Conservation (phyloP, 768 basidiomycete genomes). For the Rhodotorula taiwanensis region DNA sequence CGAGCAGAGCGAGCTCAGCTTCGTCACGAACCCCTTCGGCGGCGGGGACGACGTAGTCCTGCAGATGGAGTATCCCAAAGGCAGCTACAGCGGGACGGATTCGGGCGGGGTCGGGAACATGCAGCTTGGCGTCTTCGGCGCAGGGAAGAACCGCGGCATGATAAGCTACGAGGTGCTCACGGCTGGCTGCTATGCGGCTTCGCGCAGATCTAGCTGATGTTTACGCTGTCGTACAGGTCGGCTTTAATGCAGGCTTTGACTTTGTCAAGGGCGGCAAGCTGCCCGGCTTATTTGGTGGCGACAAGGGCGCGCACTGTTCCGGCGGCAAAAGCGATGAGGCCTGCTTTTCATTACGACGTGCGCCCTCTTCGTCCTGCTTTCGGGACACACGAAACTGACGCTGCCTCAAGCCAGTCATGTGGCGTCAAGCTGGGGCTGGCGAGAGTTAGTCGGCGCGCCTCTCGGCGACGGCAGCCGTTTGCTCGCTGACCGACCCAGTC, state of each 20-base stretch:
- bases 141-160: constrained; percentile 11
- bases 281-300: constrained; percentile 63
- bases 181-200: no score
- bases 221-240: constrained; percentile 47
- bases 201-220: not conserved
- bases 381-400: no score
- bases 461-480: not conserved
- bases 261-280: constrained; percentile 75
- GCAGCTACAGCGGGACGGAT: not conserved
- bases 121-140: constrained; percentile 9
- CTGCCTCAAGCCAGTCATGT: constrained; percentile 5
- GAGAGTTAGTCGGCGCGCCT: not conserved
- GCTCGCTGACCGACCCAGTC: no score
- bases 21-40: constrained; percentile 16
- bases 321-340: not conserved
- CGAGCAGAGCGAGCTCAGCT: not conserved
- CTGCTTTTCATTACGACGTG: constrained; percentile 10
- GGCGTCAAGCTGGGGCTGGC: not conserved
- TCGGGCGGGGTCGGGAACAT: not conserved
- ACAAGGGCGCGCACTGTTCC: not conserved
- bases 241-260: constrained; percentile 65
- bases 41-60: not conserved
- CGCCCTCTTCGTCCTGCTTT: not conserved
- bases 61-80: constrained; percentile 10
- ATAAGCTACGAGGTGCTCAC: constrained; percentile 14